Evolutionary conservation across 345 rosid genomes (phyloP), one percentile per base, ranked within the genome.

Genomic region (Arabidopsis arenosa): DNA sequence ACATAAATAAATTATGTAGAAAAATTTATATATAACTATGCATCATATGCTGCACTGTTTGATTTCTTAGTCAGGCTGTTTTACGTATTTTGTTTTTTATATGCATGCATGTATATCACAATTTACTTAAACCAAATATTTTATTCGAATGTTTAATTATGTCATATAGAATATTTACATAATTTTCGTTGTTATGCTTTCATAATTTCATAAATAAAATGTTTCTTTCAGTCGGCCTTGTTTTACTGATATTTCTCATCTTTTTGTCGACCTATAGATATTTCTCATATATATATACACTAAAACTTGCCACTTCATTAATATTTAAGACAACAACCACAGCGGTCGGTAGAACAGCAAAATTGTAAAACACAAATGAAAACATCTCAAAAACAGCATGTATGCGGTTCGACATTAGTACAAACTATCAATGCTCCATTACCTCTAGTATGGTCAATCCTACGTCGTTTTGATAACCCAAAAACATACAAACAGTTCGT

Each of bases 401-500:
- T 41, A 74, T 90, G 96, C 61, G 76, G 83, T 72, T 87, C 92
- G 3, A 59, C 65, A 47, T 55, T 82, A 12, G 76, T 75, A 40
- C 89, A 87, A 80, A 74, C 76, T 56, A 83, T 90, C 57, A 63
- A 83, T 35, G 92, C 93, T 6, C 92, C 91, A 0, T 73, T 86
- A 48, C 53, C 82, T 49, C 53, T 83, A 10, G 90, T 88, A 7
- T 90, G 97, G 96, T 88, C 93, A 39, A 73, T 85, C 9, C 72
- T 90, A 39, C 89, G 88, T 7, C 83, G 88, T 6, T 90, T 92
- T 53, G 85, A 74, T 21, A 67, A 81, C 72, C 93, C 93, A 0
- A 86, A 87, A 67, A 83, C 75, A 15, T 88, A 90, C 79, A 88
- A 92, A 56, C 83, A 66, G 55, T 85, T 92, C 67, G 70, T 90